Evolutionary conservation across 2,329 filamentous ascomycete genomes (phyloP).

Genomic region (Fusarium brevicatenulatum): DNA sequence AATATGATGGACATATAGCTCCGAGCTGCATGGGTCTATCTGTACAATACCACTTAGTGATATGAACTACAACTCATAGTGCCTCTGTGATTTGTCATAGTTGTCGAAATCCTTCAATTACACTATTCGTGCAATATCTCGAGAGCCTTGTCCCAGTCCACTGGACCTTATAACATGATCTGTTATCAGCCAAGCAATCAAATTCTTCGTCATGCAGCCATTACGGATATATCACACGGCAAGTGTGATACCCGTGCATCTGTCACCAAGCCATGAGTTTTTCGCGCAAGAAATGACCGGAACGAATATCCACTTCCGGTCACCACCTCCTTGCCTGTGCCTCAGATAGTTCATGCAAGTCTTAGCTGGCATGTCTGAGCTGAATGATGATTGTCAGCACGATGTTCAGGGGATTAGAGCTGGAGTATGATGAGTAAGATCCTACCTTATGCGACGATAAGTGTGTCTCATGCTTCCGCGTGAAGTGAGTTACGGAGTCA

Average conservation of each 20-base stretch:
- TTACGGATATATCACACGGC: constrained; percentile 7
- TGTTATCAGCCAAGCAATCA: background rate
- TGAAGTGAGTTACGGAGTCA: background rate
- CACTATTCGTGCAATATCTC: background rate
- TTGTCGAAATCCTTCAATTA: background rate
- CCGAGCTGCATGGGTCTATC: background rate
- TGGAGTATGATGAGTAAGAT: background rate
- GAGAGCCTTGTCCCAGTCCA: background rate
- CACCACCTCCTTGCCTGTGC: constrained; percentile 8
- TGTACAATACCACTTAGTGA: background rate
- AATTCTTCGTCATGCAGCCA: constrained; percentile 11
- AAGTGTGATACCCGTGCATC: constrained; percentile 22
- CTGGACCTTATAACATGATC: background rate
- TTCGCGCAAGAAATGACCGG: constrained; percentile 2
- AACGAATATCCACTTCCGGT: background rate
- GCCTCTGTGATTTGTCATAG: constrained; percentile 8
- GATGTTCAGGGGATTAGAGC: background rate
- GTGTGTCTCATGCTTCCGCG: background rate
- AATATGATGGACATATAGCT: background rate
- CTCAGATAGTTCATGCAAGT: constrained; percentile 21
- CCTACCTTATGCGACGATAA: background rate
- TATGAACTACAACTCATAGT: background rate
- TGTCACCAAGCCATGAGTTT: constrained; percentile 9
- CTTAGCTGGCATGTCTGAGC: background rate
- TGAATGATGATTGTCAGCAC: constrained; percentile 8